phyloP scores from a whole-genome alignment of 176 grass and related monocot species.

The Luzula sylvatica region DNA sequence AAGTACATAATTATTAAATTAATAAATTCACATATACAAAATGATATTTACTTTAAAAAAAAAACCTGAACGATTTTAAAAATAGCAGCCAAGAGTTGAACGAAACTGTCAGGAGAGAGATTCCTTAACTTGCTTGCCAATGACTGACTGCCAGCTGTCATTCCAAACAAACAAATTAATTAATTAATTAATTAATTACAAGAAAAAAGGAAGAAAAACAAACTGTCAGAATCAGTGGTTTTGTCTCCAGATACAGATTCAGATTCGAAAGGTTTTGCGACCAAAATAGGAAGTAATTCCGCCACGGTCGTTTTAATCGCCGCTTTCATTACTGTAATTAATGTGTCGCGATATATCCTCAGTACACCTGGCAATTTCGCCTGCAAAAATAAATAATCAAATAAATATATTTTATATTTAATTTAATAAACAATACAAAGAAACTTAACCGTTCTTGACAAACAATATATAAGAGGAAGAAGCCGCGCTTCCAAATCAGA shows the following conservation, averaged over 20 bases:
- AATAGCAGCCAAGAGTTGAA: constrained; percentile 88
- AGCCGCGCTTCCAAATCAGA: constrained; percentile 70
- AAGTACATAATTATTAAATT: constrained; percentile 31
- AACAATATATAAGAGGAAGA: constrained; percentile 88
- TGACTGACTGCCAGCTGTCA: constrained; percentile 65
- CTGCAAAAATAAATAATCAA: constrained; percentile 25
- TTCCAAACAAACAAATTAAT: constrained; percentile 12
- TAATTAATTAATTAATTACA: constrained; percentile 4
- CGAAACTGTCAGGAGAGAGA: constrained; percentile 88
- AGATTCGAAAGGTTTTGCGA: constrained; percentile 54
- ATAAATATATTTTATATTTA: constrained; percentile 17
- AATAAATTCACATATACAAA: constrained; percentile 6
- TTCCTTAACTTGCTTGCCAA: constrained; percentile 82
- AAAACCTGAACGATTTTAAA: constrained; percentile 89
- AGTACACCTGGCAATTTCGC: constrained; percentile 79
- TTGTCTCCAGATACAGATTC: constrained; percentile 59
- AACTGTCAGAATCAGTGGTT: constrained; percentile 73
- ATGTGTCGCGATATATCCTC: constrained; percentile 91
- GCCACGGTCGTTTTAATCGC: constrained; percentile 95
- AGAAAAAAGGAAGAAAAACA: constrained; percentile 20
- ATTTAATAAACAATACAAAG: background rate
- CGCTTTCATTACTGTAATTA: constrained; percentile 97
- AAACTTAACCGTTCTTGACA: constrained; percentile 74
- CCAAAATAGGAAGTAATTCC: constrained; percentile 76
- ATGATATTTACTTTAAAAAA: background rate